phyloP scores from a whole-genome alignment of 2,329 filamentous ascomycete species.

The Arachnopeziza araneosa region DNA sequence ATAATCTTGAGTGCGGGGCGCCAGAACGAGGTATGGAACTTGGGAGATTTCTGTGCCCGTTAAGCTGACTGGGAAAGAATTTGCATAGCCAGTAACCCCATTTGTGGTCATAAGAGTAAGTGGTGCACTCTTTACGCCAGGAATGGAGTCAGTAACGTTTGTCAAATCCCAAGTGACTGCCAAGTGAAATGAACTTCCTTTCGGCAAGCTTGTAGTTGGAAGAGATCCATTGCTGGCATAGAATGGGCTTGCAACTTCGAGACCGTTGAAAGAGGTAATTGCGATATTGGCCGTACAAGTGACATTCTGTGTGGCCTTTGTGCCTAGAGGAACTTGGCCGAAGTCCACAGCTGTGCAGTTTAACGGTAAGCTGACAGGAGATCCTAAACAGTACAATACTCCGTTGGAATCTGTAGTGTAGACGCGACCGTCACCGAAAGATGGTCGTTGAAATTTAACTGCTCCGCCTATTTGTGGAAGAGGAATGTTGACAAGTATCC shows the following conservation, averaged over 20 bases:
- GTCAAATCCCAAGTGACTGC: constrained; percentile 32
- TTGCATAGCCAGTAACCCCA: constrained; percentile 30
- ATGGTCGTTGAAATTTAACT: constrained; percentile 35
- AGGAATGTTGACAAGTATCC: constrained; percentile 28
- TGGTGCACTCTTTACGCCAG: constrained; percentile 32
- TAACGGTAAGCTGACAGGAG: constrained; percentile 34
- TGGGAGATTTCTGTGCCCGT: constrained; percentile 33
- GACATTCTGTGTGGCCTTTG: constrained; percentile 19
- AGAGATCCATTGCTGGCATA: constrained; percentile 29
- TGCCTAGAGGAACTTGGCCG: constrained; percentile 29
- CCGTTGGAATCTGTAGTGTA: constrained; percentile 29
- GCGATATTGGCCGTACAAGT: constrained; percentile 32
- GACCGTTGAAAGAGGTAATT: constrained; percentile 29
- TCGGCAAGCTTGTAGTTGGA: constrained; percentile 27
- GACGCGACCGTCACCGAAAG: constrained; percentile 33
- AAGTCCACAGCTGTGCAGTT: constrained; percentile 34
- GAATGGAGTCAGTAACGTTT: constrained; percentile 15
- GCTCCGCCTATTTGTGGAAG: constrained; percentile 32
- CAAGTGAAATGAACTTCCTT: constrained; percentile 31
- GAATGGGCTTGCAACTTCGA: constrained; percentile 29
- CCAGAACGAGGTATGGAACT: constrained; percentile 27
- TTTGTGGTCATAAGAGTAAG: constrained; percentile 33
- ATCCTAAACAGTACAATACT: constrained; percentile 26
- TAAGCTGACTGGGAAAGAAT: constrained; percentile 30
- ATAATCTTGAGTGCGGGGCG: constrained; percentile 31